Evolutionary conservation across 2,329 filamentous ascomycete species (phyloP), one percentile per base, ranked within the genome.

Genomic region (Phialophora tarda): DNA sequence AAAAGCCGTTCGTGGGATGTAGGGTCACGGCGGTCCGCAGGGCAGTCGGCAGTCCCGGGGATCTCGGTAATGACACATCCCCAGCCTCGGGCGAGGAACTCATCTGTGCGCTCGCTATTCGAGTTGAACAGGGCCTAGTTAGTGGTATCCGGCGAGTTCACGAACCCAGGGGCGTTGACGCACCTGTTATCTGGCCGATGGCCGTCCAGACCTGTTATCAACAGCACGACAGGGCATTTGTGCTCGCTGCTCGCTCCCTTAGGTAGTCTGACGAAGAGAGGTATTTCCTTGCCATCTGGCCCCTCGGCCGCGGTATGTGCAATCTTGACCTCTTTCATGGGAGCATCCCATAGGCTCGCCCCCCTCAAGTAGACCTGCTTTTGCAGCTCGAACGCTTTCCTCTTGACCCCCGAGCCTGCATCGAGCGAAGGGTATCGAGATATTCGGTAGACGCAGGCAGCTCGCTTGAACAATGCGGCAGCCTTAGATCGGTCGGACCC

Each of bases 401-500:
- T 84, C 77, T 92, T 88, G 56, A 77, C 74, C 1, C 76, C 74
- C 51, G 68, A 63, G n/a, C 64, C 68, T 11, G 68, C 66, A 44
- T 71, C 69, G 50, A 71, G 61, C 2, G 67, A 69, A 4, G 90
- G 89, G 73, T 92, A 92, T 14, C 90, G 84, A 0, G 88, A 84
- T 69, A 92, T 92, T 59, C 90, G 84, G 77, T 90, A 88, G 10
- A 92, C 82, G 26, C 88, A 86, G 28, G 89, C 89, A 3, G 88
- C 88, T n/a, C 89, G 86, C n/a, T 91, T 82, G 77, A 89, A 91
- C 21, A 90, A 82, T 32, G 84, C 83, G 7, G 84, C 85, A 0
- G 89, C 88, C 41, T 82, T 81, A 26, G 81, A 79, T 1, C 74
- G 74, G 34, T 82, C 84, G 1, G 78, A 75, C 6, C 77, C 72